phyloP scores from a whole-genome alignment of 805 yeast genomes.

The Lipomyces chichibuensis region DNA sequence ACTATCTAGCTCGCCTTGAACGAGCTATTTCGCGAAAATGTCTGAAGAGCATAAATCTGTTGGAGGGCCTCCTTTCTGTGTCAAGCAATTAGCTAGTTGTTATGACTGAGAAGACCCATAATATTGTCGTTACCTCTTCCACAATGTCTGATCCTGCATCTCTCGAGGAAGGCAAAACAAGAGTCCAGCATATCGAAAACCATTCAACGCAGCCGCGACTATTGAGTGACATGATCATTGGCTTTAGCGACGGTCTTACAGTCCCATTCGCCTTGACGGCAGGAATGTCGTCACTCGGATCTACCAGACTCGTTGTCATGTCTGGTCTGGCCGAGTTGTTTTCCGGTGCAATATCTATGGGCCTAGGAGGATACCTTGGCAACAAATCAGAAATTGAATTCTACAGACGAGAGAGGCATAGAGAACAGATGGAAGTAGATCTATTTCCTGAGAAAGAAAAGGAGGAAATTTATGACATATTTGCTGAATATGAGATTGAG shows the following conservation, averaged over 20 bases:
- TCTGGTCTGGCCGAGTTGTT: constrained; percentile 97
- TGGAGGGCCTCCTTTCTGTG: neutral
- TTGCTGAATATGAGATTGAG: constrained; percentile 6
- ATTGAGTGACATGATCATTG: constrained; percentile 88
- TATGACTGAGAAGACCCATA: neutral
- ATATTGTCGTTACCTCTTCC: neutral
- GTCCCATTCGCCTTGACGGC: constrained; percentile 98
- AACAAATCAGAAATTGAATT: constrained; percentile 72
- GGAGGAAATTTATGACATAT: constrained; percentile 6
- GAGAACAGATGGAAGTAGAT: constrained; percentile 7
- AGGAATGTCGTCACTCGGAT: constrained; percentile 87
- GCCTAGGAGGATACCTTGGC: constrained; percentile 92
- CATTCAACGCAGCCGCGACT: constrained; percentile 63
- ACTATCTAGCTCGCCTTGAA: no score
- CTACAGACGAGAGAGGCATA: constrained; percentile 46
- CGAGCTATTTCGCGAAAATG: no score
- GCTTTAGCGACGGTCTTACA: constrained; percentile 90
- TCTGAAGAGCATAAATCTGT: neutral
- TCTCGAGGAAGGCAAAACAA: neutral
- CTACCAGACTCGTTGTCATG: constrained; percentile 83
- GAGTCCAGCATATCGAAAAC: neutral
- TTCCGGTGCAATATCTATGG: constrained; percentile 96
- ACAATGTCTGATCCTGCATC: neutral
- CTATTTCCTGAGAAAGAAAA: constrained; percentile 6
- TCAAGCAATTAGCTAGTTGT: neutral